Base-by-base conservation (phyloP, 2,329 filamentous ascomycete species). In the Neofusicoccum laricinum region DNA sequence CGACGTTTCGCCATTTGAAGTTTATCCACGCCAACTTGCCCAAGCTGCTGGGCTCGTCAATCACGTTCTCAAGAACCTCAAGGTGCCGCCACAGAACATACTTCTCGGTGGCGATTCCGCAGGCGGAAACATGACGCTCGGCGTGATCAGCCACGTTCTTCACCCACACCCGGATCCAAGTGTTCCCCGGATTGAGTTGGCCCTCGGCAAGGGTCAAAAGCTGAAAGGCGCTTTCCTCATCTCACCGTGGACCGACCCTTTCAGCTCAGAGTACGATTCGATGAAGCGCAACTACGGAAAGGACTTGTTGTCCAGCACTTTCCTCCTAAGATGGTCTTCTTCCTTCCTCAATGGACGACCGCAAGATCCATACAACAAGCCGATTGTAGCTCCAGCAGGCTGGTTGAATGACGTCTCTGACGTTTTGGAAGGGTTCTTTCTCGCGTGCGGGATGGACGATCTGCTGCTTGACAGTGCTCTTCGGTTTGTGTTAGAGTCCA, bases 91-190 rank as follows among this genome's bases (percentile, higher is more conserved):
- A 5, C 19, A 46, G 25, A 19, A 51, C 38, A 36, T 63, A 11
- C 19, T 63, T 2, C 1, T 63, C 36, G 61, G 48, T 36, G 70
- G 70, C 4, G 70, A 72, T 66, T 70, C 68, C 1, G 70, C 70
- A 2, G 70, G 70, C 30, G 70, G 67, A 0, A 67, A 66, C 55
- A 55, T 73, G 10, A 65, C 64, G 2, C 12, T 72, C 10, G 58
- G 66, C n/a, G 41, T 73, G 0, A 65, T 73, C 2, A 71, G 71
- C 15, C 71, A 73, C 61, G 17, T 72, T 1, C 64, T 72, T 5
- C 68, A 72, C 51, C 69, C 70, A 10, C 70, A 70, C 50, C 68
- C 66, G 64, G 50, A 66, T 66, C n/a, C 66, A 63, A 36, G 10
- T 10, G 61, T 63, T 2, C 38, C 48, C 4, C 25, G 46, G 2